Base-by-base conservation (phyloP, 192 early-diverging fungal species). In the Glomus cerebriforme region DNA sequence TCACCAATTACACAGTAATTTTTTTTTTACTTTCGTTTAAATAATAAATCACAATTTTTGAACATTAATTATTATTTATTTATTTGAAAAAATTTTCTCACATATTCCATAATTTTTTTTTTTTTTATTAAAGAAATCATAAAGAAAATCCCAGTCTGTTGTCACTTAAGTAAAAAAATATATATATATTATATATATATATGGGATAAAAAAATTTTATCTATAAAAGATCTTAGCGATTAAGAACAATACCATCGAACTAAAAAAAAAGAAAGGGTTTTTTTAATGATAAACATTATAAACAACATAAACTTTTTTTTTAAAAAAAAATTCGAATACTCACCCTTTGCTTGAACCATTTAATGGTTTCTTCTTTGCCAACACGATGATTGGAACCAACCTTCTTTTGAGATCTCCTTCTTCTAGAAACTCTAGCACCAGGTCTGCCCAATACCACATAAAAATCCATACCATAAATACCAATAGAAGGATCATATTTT, bases 401-500 rank as follows among this genome's bases (percentile, higher is more conserved):
- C 82, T 92, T 92, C 86, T 90, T 87, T 77, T 86, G 86, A 85
- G 90, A 89, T 85, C 92, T 93, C 92, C 96, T 95, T 87, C 98
- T 95, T 82, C 95, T 94, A 73, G 96, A 86, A 79, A 99, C 92
- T 82, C 97, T 95, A 94, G 91, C 90, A 83, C 98, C 98, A 79
- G 97, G 96, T 83, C 98, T 95, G 81, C 94, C 94, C 96, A 99
- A 96, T 86, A 96, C 95, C 82, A 97, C 93, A 91, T 96, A 98
- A 88, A 98, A 99, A 91, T 99, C 98, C 94, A 98, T 96, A 82
- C 90, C 91, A 86, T 96, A 96, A 82, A 96, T 95, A 93, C 96
- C 97, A 81, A 99, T 98, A 85, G 92, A 92, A 78, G 97, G 96
- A 87, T 98, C 98, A 90, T 99, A 98, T 93, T 99, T 99, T 92